A percentile compares a stretch with the other conserved stretches of the same genome.
Evolutionary conservation across 2,329 filamentous ascomycete species (phyloP).

Genomic region (Trichoderma afroharzianum): DNA sequence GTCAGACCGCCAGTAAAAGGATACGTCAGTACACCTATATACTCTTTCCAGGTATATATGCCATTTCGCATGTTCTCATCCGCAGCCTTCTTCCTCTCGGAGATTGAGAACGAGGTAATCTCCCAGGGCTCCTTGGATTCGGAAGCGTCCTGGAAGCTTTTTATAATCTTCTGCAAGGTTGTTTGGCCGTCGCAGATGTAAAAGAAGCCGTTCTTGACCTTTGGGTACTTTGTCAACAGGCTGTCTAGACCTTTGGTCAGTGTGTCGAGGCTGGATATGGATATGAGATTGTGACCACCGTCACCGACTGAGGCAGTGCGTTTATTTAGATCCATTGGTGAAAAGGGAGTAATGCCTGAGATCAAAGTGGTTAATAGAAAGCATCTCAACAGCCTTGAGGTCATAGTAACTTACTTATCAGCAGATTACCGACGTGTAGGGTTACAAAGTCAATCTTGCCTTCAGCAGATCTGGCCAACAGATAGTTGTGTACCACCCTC

Average conservation of each 20-base stretch:
- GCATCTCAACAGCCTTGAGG: not conserved
- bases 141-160: conserved; percentile 3
- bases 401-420: not conserved
- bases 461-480: not conserved
- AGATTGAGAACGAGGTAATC: not conserved
- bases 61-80: conserved; percentile 12
- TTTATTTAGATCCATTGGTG: not conserved
- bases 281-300: conserved; percentile 1
- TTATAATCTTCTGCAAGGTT: not conserved
- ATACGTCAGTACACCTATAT: not conserved
- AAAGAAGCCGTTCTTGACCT: not conserved
- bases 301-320: conserved; percentile 1
- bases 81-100: not conserved
- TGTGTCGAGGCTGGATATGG: not conserved
- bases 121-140: not conserved
- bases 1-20: not conserved
- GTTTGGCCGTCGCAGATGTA: conserved; percentile 14
- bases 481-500: not conserved
- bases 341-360: not conserved
- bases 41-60: not conserved
- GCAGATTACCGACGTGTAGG: not conserved
- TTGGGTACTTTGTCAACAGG: not conserved
- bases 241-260: not conserved
- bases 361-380: not conserved
- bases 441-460: conserved; percentile 7